These are phyloP conservation scores for Amanita subjunquillea DNA, from an alignment of 768 basidiomycete species.

Conservation along the genomic window DNA sequence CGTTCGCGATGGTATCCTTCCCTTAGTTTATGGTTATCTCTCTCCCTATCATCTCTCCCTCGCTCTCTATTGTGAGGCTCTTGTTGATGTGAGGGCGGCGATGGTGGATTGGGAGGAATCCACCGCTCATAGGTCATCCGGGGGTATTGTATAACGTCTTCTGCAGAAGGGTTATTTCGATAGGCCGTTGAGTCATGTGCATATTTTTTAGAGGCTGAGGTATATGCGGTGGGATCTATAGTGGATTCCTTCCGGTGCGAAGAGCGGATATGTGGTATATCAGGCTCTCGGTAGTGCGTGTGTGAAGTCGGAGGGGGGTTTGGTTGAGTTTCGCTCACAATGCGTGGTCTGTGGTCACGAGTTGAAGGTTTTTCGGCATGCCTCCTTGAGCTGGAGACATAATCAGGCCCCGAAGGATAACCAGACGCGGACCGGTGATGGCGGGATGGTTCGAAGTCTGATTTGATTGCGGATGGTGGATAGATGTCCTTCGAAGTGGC, in stretches of 20 bases:
- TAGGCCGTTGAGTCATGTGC: not conserved
- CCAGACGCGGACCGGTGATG: constrained; percentile 14
- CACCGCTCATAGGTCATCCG: constrained; percentile 14
- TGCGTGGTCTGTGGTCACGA: constrained; percentile 13
- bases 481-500: constrained; percentile 25
- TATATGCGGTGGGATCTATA: not conserved
- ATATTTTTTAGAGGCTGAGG: not conserved
- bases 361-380: constrained; percentile 20
- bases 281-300: not conserved
- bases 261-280: not conserved
- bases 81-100: constrained; percentile 12
- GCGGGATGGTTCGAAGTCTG: constrained; percentile 17
- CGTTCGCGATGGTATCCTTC: constrained; percentile 9
- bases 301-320: not conserved
- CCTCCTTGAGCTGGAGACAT: constrained; percentile 12
- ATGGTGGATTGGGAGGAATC: constrained; percentile 12
- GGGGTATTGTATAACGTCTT: constrained; percentile 9
- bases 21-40: constrained; percentile 7
- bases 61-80: constrained; percentile 9
- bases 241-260: not conserved
- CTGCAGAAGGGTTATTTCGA: constrained; percentile 1
- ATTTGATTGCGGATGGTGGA: constrained; percentile 6
- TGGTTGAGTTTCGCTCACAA: constrained; percentile 3
- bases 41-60: constrained; percentile 11
- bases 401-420: constrained; percentile 14